phyloP scores from a whole-genome alignment of 192 early-diverging fungal genomes.

The Gorgonomyces haynaldii region DNA sequence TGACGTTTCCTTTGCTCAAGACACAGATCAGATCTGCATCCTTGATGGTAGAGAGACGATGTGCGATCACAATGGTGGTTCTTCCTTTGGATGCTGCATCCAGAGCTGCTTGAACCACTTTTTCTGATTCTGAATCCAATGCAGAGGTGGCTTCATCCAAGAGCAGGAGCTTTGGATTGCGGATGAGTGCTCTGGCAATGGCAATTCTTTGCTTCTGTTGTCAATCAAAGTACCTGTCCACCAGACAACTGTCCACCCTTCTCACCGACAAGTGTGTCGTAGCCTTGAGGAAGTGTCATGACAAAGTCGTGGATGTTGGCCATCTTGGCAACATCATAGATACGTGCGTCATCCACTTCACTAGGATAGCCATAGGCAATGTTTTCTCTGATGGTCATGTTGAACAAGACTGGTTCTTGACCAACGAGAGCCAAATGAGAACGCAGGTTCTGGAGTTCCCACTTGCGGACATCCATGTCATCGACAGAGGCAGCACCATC shows the following conservation, averaged over 20 bases:
- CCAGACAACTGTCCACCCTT: slow-evolving; percentile 43
- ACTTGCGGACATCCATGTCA: slow-evolving; percentile 41
- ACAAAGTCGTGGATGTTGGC: slow-evolving; percentile 69
- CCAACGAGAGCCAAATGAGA: slow-evolving; percentile 72
- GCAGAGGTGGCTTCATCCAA: slow-evolving; percentile 84
- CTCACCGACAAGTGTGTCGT: slow-evolving; percentile 43
- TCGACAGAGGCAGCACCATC: slow-evolving; percentile 54
- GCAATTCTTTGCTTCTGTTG: slow-evolving; percentile 78
- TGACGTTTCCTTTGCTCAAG: slow-evolving; percentile 45
- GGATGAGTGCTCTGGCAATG: slow-evolving; percentile 69
- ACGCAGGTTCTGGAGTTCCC: slow-evolving; percentile 59
- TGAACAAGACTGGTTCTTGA: slow-evolving; percentile 87
- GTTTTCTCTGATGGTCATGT: slow-evolving; percentile 79
- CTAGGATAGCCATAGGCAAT: slow-evolving; percentile 49
- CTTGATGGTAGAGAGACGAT: slow-evolving; percentile 76
- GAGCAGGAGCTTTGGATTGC: slow-evolving; percentile 70
- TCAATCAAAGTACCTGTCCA: too few relatives aligned
- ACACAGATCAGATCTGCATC: slow-evolving; percentile 67
- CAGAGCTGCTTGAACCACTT: slow-evolving; percentile 66
- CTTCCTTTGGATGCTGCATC: slow-evolving; percentile 58
- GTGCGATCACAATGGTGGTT: slow-evolving; percentile 62
- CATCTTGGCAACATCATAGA: slow-evolving; percentile 53
- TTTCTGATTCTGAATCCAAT: slow-evolving; percentile 71
- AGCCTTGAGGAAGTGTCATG: slow-evolving; percentile 58
- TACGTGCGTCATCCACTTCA: slow-evolving; percentile 38